Conservation (phyloP, 805 yeast genomes). For the Pichia rugopelliculosa region DNA sequence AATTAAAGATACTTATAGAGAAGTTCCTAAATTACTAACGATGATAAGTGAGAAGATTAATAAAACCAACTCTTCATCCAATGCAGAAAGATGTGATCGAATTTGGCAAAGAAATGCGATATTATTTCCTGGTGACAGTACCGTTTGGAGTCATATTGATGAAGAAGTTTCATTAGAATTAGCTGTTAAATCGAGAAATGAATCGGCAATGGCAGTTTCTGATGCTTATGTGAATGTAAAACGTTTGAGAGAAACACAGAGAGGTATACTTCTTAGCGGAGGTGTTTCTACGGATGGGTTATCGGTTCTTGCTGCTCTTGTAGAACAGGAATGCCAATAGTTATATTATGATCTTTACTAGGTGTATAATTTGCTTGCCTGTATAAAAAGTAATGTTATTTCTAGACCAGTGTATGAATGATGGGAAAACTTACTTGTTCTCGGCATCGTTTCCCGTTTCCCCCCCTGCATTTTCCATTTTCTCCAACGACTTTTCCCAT, state of each 20-base stretch:
- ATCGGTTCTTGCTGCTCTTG: background rate
- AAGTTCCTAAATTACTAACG: constrained; percentile 52
- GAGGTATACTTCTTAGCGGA: constrained; percentile 52
- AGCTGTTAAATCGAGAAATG: constrained; percentile 43
- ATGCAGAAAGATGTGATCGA: constrained; percentile 8
- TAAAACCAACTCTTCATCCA: background rate
- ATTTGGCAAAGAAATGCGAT: constrained; percentile 67
- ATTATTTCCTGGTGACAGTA: constrained; percentile 62
- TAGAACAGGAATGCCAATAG: background rate
- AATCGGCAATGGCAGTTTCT: constrained; percentile 46
- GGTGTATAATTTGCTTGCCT: background rate
- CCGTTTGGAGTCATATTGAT: constrained; percentile 64
- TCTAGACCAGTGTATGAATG: no score
- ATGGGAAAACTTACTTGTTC: no score
- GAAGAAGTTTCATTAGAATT: constrained; percentile 49
- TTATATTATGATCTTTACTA: background rate
- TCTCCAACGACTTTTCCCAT: background rate
- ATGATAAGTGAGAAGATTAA: constrained; percentile 40
- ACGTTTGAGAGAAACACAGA: constrained; percentile 48
- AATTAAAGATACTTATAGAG: constrained; percentile 42
- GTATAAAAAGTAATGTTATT: background rate
- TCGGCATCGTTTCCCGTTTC: no score
- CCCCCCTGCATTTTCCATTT: background rate
- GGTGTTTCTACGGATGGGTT: constrained; percentile 4
- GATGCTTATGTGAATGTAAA: constrained; percentile 43